Percentiles rank a stretch among this genome's conserved stretches.
Conservation (phyloP, 2,329 filamentous ascomycete genomes). For the Botrytis deweyae region DNA sequence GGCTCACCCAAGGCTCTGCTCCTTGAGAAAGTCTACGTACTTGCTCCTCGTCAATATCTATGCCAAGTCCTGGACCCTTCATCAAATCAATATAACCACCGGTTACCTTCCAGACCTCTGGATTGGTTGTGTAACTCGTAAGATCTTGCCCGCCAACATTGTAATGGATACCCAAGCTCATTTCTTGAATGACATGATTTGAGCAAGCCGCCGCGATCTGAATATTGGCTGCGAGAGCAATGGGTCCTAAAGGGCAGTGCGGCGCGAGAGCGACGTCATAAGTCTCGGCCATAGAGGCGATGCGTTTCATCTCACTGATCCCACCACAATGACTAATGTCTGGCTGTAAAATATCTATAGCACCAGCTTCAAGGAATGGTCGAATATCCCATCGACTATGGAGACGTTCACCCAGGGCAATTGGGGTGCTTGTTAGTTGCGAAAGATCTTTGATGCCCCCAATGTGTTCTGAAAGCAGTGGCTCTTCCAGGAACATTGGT, state of each 20-base stretch:
- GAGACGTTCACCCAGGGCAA: slow-evolving; percentile 70
- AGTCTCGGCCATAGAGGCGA: slow-evolving; percentile 69
- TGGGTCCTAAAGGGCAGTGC: slow-evolving; percentile 71
- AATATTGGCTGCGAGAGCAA: slow-evolving; percentile 69
- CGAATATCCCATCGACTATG: slow-evolving; percentile 73
- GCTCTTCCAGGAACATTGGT: slow-evolving; percentile 76
- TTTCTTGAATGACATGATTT: slow-evolving; percentile 75
- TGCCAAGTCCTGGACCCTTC: slow-evolving; percentile 62
- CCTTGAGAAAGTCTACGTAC: slow-evolving; percentile 58
- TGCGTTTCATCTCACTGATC: slow-evolving; percentile 68
- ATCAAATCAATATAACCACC: slow-evolving; percentile 63
- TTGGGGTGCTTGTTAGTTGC: slow-evolving; percentile 58
- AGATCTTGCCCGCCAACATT: slow-evolving; percentile 66
- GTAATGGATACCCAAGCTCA: slow-evolving; percentile 79
- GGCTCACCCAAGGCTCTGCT: slow-evolving; percentile 62
- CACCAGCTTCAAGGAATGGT: slow-evolving; percentile 65
- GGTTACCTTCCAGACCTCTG: slow-evolving; percentile 64
- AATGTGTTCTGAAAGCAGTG: slow-evolving; percentile 66
- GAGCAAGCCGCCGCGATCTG: slow-evolving; percentile 61
- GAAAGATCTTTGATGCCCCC: slow-evolving; percentile 57
- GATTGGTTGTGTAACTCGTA: slow-evolving; percentile 64
- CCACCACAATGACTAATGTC: slow-evolving; percentile 72
- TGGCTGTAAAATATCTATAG: slow-evolving; percentile 71
- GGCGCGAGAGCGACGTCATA: slow-evolving; percentile 74
- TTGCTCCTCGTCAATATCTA: slow-evolving; percentile 69